Conservation (phyloP, 768 basidiomycete genomes). For the Mrakia frigida region DNA sequence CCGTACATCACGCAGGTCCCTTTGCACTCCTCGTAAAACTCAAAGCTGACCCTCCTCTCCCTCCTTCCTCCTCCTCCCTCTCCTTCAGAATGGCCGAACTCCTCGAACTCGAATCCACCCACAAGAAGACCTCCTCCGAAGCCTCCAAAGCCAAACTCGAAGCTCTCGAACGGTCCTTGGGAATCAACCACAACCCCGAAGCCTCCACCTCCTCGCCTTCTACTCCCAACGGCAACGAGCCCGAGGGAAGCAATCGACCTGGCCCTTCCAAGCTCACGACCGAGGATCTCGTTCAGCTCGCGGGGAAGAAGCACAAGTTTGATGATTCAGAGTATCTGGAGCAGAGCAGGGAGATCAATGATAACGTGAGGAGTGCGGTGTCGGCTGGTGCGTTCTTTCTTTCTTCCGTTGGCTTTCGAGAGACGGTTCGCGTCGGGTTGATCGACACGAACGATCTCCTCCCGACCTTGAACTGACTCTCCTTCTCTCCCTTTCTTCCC, state of each 20-base stretch:
- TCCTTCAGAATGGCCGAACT: conserved; percentile 41
- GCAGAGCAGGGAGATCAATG: conserved; percentile 82
- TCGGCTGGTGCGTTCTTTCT: conserved; percentile 58
- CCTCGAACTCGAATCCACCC: conserved; percentile 73
- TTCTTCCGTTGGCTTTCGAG: background rate
- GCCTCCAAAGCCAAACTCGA: conserved; percentile 77
- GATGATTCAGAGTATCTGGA: conserved; percentile 91
- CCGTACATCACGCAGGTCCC: too few species aligned
- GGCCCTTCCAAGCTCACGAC: conserved; percentile 44
- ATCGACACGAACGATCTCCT: background rate
- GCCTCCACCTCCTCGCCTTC: background rate
- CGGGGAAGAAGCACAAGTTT: conserved; percentile 79
- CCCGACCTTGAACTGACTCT: background rate
- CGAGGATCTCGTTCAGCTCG: conserved; percentile 46
- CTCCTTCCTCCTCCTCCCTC: background rate
- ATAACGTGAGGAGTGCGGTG: conserved; percentile 86
- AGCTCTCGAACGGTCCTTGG: conserved; percentile 74
- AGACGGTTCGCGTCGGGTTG: background rate
- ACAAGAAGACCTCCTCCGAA: conserved; percentile 69
- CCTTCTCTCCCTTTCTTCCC: background rate
- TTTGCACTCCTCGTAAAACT: background rate
- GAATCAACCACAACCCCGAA: conserved; percentile 48
- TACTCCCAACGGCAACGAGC: background rate
- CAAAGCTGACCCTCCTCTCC: background rate
- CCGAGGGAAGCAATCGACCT: conserved; percentile 34